phyloP scores from a whole-genome alignment of 2,329 filamentous ascomycete genomes.

The Venturia oleaginea region DNA sequence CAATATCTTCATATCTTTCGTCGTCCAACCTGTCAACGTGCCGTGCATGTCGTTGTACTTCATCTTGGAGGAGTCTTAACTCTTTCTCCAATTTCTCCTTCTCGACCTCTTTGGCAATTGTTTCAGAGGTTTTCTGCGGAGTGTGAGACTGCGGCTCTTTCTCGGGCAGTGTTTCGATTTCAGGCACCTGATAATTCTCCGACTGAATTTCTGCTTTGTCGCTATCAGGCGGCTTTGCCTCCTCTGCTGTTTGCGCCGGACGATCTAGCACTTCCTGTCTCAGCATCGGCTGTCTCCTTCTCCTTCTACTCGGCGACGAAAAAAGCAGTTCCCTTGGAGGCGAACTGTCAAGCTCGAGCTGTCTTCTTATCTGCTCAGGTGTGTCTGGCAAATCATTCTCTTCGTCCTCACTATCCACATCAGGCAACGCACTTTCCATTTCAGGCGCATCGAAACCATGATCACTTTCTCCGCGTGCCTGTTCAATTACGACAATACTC shows the following conservation, averaged over 20 bases:
- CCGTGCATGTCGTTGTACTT: slow-evolving; percentile 21
- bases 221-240: neutral
- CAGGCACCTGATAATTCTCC: neutral
- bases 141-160: neutral
- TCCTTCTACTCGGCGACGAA: slow-evolving; percentile 7
- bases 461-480: neutral
- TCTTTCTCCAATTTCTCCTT: slow-evolving; percentile 6
- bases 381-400: slow-evolving; percentile 13
- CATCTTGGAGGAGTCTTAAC: slow-evolving; percentile 22
- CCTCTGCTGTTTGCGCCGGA: neutral
- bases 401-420: neutral
- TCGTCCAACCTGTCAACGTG: slow-evolving; percentile 15
- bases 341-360: slow-evolving; percentile 6
- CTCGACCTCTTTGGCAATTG: slow-evolving; percentile 5
- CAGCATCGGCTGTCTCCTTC: slow-evolving; percentile 5
- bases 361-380: slow-evolving; percentile 9
- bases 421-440: neutral
- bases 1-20: neutral
- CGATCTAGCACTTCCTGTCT: neutral
- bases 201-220: neutral
- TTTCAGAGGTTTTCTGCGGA: neutral
- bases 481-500: neutral
- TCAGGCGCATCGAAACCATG: neutral
- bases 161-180: neutral
- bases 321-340: slow-evolving; percentile 11